A percentile compares a stretch with the other conserved stretches of the same genome.
phyloP scores from a whole-genome alignment of 2,329 filamentous ascomycete genomes.

The Aspergillus sp. region DNA sequence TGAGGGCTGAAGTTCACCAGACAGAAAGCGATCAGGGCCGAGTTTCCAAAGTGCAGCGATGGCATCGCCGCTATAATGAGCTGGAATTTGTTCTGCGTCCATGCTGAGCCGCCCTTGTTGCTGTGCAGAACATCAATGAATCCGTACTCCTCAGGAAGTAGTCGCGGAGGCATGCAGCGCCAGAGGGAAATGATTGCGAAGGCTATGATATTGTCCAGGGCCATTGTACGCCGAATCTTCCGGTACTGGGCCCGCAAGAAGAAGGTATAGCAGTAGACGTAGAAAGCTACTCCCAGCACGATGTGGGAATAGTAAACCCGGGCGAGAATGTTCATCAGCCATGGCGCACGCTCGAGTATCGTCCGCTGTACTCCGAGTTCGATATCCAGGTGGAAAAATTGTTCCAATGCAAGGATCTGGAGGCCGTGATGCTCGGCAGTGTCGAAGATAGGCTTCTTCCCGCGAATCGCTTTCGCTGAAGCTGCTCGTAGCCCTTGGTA shows the following conservation, averaged over 20 bases:
- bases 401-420: constrained; percentile 33
- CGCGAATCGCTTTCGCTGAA: constrained; percentile 34
- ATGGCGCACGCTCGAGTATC: constrained; percentile 27
- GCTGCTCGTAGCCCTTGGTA: constrained; percentile 39
- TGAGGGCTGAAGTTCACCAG: constrained; percentile 35
- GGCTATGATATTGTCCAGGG: constrained; percentile 40
- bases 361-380: constrained; percentile 34
- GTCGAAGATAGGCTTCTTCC: constrained; percentile 30
- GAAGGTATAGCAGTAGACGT: constrained; percentile 42
- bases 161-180: constrained; percentile 41
- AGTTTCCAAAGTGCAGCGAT: constrained; percentile 39
- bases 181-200: constrained; percentile 41
- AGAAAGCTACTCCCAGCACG: constrained; percentile 37
- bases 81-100: constrained; percentile 40
- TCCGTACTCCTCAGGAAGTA: constrained; percentile 36
- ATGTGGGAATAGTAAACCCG: constrained; percentile 42
- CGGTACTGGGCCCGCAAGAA: constrained; percentile 32
- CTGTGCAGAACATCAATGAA: constrained; percentile 40
- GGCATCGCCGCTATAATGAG: constrained; percentile 44
- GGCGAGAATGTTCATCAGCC: constrained; percentile 33
- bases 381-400: constrained; percentile 29
- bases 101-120: constrained; percentile 17
- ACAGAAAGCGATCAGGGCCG: constrained; percentile 20
- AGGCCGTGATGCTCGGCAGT: constrained; percentile 34
- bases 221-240: constrained; percentile 39